phyloP scores from a whole-genome alignment of 2,329 filamentous ascomycete species.

The Zasmidium cellare region DNA sequence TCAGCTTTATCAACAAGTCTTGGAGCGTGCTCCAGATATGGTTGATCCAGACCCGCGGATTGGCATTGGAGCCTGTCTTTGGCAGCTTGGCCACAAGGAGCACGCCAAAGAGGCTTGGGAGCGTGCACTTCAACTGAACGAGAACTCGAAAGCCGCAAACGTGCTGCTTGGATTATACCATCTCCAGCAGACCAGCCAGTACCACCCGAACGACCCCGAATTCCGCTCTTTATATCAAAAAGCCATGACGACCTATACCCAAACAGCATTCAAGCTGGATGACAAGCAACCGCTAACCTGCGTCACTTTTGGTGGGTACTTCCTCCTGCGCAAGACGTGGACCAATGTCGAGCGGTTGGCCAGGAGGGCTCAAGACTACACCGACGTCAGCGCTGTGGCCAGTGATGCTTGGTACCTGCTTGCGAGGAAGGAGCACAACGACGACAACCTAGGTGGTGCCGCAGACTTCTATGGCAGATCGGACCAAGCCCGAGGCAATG shows the following conservation, averaged over 20 bases:
- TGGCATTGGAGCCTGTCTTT: constrained; percentile 94
- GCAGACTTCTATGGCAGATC: constrained; percentile 85
- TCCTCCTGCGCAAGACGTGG: constrained; percentile 78
- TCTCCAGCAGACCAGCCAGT: constrained; percentile 79
- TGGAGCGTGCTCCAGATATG: constrained; percentile 82
- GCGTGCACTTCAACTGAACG: constrained; percentile 76
- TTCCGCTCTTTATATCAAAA: constrained; percentile 86
- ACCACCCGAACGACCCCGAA: constrained; percentile 78
- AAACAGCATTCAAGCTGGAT: constrained; percentile 90
- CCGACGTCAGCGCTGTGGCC: constrained; percentile 92
- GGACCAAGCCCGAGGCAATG: constrained; percentile 85
- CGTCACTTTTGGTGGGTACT: constrained; percentile 86
- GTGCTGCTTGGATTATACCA: constrained; percentile 89
- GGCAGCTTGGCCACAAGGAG: constrained; percentile 93
- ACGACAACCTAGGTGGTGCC: constrained; percentile 71
- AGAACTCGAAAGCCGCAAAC: constrained; percentile 84
- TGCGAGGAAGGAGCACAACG: constrained; percentile 85
- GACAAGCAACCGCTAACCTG: constrained; percentile 88
- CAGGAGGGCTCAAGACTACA: constrained; percentile 90
- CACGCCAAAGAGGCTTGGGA: constrained; percentile 92
- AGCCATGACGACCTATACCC: constrained; percentile 91
- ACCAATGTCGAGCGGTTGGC: constrained; percentile 81
- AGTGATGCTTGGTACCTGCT: constrained; percentile 98
- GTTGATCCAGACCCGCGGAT: constrained; percentile 93
- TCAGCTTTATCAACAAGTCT: constrained; percentile 79